Evolutionary conservation across 2,329 filamentous ascomycete species (phyloP), one percentile per base, ranked within the genome.

Genomic region (Ophidiomyces ophidiicola): DNA sequence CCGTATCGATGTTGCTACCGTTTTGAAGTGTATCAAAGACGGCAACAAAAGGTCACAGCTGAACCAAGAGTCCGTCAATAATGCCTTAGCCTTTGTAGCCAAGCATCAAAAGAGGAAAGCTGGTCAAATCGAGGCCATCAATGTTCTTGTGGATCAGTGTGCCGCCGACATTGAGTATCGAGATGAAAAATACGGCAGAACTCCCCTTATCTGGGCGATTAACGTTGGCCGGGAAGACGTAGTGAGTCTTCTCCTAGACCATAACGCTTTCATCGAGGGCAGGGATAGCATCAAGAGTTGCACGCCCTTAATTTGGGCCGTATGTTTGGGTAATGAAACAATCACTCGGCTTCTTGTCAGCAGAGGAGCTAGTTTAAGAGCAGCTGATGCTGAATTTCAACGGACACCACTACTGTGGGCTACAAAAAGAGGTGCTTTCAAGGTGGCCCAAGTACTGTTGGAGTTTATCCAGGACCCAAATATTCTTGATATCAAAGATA

Each of bases 391-490:
- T 3, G 32, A 21, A 12, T 33, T 33, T 20, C 4, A 23, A 8
- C 32, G 32, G n/a, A 33, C 32, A 14, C 32, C 32, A 8, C 32
- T 33, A 6, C 11, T 33, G 19, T 33, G 32, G 32, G 32, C 32
- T 8, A 18, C 32, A 33, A 33, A 33, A 20, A 33, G 24, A 33
- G 32, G 32, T 11, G 32, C 32, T 12, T 33, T 33, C n/a, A 33
- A 33, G 10, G 15, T 18, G 4, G 15, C 10, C 5, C 10, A 33
- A 17, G 6, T 33, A 20, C 32, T 33, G 12, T 23, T 33, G 19
- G 32, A 33, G 18, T 18, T 33, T 5, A 33, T 21, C 19, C 7
- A 33, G 2, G 32, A 33, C 10, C 11, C 32, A 7, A n/a, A 33
- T n/a, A n/a, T 33, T 4, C 14, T 33, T 12, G 32, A 33, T 23